Conservation (phyloP, 2,329 filamentous ascomycete species). For the Leptographium procerum region DNA sequence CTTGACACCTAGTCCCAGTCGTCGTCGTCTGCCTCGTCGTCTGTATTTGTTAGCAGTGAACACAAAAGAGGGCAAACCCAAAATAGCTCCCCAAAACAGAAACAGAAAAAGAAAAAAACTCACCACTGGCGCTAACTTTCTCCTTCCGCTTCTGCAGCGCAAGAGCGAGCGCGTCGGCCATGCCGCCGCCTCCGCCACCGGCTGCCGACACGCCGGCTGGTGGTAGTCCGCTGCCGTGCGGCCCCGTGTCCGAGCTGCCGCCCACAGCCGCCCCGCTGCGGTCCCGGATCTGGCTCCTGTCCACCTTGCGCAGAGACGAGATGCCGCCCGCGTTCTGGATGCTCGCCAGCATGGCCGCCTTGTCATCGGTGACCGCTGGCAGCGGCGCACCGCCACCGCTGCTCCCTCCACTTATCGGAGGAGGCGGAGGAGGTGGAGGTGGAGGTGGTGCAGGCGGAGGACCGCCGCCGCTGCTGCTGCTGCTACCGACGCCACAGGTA, state of each 20-base stretch:
- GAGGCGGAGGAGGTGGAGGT: slow-evolving; percentile 43
- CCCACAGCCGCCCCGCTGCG: slow-evolving; percentile 55
- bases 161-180: slow-evolving; percentile 71
- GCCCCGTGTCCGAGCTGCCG: slow-evolving; percentile 31
- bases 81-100: neutral
- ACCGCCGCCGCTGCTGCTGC: neutral
- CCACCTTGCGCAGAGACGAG: slow-evolving; percentile 63
- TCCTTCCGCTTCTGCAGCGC: slow-evolving; percentile 75
- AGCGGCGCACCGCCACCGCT: slow-evolving; percentile 15
- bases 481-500: no score
- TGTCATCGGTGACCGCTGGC: slow-evolving; percentile 32
- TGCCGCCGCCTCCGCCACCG: slow-evolving; percentile 46
- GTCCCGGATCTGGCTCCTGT: slow-evolving; percentile 57
- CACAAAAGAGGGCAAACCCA: no score
- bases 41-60: neutral
- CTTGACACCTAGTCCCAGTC: neutral
- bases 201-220: slow-evolving; percentile 35
- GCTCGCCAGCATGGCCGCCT: slow-evolving; percentile 53
- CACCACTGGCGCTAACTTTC: slow-evolving; percentile 92
- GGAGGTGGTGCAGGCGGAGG: slow-evolving; percentile 30
- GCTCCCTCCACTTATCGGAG: slow-evolving; percentile 21
- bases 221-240: slow-evolving; percentile 38
- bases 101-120: slow-evolving; percentile 29
- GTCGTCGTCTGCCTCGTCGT: slow-evolving; percentile 6
- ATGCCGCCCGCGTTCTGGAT: slow-evolving; percentile 62